A percentile compares a stretch with the other conserved stretches of the same genome.
These are phyloP conservation scores for Kwoniella botswanensis DNA, from an alignment of 768 basidiomycete genomes.

Conservation along the genomic window DNA sequence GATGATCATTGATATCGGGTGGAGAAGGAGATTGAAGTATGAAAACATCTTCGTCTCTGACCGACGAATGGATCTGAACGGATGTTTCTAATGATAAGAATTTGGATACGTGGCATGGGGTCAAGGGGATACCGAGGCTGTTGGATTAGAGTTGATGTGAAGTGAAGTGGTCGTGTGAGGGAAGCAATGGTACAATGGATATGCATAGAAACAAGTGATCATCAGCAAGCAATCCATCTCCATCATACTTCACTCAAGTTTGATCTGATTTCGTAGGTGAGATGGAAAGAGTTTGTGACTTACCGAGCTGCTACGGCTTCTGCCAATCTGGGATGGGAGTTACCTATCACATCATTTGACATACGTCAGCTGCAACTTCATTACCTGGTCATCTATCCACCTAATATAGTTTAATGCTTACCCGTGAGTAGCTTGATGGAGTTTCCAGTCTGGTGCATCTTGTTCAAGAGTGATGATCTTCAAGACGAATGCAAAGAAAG, in stretches of 20 bases:
- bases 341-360: conserved; percentile 65
- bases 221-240: too few species aligned
- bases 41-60: conserved; percentile 98
- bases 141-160: conserved; percentile 8
- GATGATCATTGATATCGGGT: conserved; percentile 75
- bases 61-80: conserved; percentile 90
- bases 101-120: conserved; percentile 82
- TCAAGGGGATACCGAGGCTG: conserved; percentile 87
- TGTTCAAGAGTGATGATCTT: conserved; percentile 1
- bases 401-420: conserved; percentile 24
- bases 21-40: conserved; percentile 73
- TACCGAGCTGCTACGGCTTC: conserved; percentile 92
- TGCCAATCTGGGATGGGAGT: conserved; percentile 93
- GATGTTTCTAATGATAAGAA: conserved; percentile 90
- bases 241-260: too few species aligned
- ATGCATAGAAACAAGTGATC: too few species aligned
- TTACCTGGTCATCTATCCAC: too few species aligned
- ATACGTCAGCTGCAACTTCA: neutral
- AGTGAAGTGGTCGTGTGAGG: conserved; percentile 7
- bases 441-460: conserved; percentile 57
- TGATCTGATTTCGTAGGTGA: too few species aligned
- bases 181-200: neutral
- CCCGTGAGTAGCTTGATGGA: conserved; percentile 58
- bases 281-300: conserved; percentile 26
- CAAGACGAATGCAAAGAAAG: neutral